Percentiles rank a stretch among this genome's conserved stretches.
phyloP scores from a whole-genome alignment of 2,329 filamentous ascomycete genomes.

The Diaporthe sp. region DNA sequence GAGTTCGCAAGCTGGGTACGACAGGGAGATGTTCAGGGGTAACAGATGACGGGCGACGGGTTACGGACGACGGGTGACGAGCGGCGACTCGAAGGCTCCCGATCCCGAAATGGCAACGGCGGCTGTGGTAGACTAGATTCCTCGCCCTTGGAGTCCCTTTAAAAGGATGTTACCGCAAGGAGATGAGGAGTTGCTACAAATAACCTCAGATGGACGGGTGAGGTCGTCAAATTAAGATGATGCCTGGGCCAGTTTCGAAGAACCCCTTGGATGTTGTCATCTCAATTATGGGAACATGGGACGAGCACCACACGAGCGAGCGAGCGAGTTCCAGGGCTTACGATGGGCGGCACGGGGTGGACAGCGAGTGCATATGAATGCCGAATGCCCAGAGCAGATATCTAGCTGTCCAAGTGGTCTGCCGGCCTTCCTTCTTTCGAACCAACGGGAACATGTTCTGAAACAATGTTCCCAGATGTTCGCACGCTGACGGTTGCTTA shows the following conservation, averaged over 20 bases:
- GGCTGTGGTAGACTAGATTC: not conserved
- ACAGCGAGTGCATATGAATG: not conserved
- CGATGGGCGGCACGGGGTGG: not conserved
- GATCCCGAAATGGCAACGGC: slow-evolving; percentile 17
- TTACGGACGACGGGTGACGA: slow-evolving; percentile 5
- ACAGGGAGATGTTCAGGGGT: slow-evolving; percentile 15
- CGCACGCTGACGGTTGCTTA: slow-evolving; percentile 21
- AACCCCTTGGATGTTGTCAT: slow-evolving; percentile 28
- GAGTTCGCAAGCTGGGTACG: not conserved
- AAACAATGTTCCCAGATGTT: slow-evolving; percentile 26
- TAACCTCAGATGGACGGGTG: slow-evolving; percentile 28
- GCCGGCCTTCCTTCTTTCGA: not conserved
- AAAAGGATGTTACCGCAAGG: not conserved
- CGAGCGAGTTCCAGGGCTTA: not conserved
- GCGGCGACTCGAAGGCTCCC: slow-evolving; percentile 18
- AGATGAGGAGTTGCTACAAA: slow-evolving; percentile 36
- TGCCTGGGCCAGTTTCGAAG: slow-evolving; percentile 27
- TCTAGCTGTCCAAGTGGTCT: not conserved
- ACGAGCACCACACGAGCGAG: slow-evolving; percentile 9
- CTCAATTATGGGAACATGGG: slow-evolving; percentile 33
- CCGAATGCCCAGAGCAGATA: not conserved
- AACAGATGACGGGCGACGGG: not conserved
- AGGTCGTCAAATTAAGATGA: slow-evolving; percentile 30
- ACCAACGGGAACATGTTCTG: slow-evolving; percentile 20
- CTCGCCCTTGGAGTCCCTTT: no score